phyloP scores from a whole-genome alignment of 345 rosid species.

The Erodium maritimum region DNA sequence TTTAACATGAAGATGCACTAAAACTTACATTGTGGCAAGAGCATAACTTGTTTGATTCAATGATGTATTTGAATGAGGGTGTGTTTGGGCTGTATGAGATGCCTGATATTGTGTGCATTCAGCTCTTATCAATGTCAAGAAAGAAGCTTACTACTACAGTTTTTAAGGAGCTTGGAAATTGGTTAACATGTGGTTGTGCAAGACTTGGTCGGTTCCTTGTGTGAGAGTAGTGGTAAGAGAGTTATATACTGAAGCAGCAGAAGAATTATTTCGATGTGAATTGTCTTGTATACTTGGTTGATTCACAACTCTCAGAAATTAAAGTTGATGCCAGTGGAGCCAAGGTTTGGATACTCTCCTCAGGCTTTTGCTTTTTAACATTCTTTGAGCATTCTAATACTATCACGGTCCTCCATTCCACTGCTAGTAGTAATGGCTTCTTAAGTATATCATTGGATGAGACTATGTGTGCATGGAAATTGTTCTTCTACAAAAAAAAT shows the following conservation, averaged over 20 bases:
- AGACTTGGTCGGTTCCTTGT: conserved; percentile 87
- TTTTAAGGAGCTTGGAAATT: conserved; percentile 80
- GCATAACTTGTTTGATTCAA: too few species aligned
- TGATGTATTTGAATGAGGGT: too few species aligned
- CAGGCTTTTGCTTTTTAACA: conserved; percentile 95
- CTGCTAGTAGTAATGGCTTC: conserved; percentile 83
- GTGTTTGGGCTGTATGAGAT: conserved; percentile 87
- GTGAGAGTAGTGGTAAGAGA: conserved; percentile 96
- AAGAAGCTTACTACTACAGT: conserved; percentile 79
- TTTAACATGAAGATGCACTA: too few species aligned
- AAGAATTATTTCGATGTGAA: conserved; percentile 94
- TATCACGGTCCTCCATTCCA: conserved; percentile 88
- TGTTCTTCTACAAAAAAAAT: conserved; percentile 73
- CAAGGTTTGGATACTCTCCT: conserved; percentile 90
- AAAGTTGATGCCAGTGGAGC: conserved; percentile 96
- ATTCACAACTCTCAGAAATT: conserved; percentile 85
- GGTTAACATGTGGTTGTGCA: conserved; percentile 93
- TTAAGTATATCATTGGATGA: conserved; percentile 92
- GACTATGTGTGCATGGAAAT: conserved; percentile 98
- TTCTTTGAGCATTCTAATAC: conserved; percentile 90
- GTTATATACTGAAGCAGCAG: conserved; percentile 90
- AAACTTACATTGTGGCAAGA: too few species aligned
- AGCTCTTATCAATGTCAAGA: conserved; percentile 68
- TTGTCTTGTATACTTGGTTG: conserved; percentile 79
- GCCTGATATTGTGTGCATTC: conserved; percentile 90